Percentiles rank a stretch among this genome's conserved stretches.
These are phyloP conservation scores for barrel medic (Medicago truncatula) DNA, from an alignment of 306 rosid species.

Conservation along the genomic window MtrunA17r5.0-ANR NC_053048.1:24704001-24704500, in stretches of 20 bases:
- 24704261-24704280: neutral
- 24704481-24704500: no score
- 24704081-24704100: slow-evolving; percentile 26
- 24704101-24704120: slow-evolving; percentile 13
- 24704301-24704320: slow-evolving; percentile 11
- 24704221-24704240: slow-evolving; percentile 27
- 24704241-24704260: neutral
- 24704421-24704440: no score
- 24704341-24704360: slow-evolving; percentile 17
- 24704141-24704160: slow-evolving; percentile 22
- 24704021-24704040: slow-evolving; percentile 46
- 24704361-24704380: slow-evolving; percentile 1
- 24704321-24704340: neutral
- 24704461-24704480: no score
- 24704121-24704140: slow-evolving; percentile 26
- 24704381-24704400: neutral
- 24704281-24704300: neutral
- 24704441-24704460: no score
- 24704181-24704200: slow-evolving; percentile 8
- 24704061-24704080: neutral
- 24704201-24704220: slow-evolving; percentile 34
- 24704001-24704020: slow-evolving; percentile 70
- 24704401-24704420: no score
- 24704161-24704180: slow-evolving; percentile 5
- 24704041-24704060: neutral